Percentiles rank a stretch among this genome's conserved stretches.
Evolutionary conservation across 2,329 filamentous ascomycete genomes (phyloP).

Genomic region (Aureobasidium pullulans): DNA sequence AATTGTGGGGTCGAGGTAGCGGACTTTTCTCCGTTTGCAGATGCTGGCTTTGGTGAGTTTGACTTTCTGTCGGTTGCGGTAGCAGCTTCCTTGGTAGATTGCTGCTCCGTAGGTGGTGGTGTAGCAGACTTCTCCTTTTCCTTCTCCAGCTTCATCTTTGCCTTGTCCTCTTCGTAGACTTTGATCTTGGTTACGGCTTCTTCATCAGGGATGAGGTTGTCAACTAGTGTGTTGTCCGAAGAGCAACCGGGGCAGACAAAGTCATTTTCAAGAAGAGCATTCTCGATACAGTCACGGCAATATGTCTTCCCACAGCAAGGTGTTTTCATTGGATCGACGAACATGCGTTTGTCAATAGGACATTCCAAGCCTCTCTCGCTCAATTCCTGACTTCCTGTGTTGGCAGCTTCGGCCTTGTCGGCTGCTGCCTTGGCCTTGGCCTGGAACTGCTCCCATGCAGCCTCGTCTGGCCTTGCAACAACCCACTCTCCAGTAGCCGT

Average conservation of each 20-base stretch:
- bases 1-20: slow-evolving; percentile 11
- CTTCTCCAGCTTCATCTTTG: slow-evolving; percentile 36
- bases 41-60: slow-evolving; percentile 14
- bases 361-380: slow-evolving; percentile 86
- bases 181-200: slow-evolving; percentile 84
- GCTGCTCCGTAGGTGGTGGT: slow-evolving; percentile 31
- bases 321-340: slow-evolving; percentile 97
- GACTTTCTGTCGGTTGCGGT: slow-evolving; percentile 9
- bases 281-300: slow-evolving; percentile 99
- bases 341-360: slow-evolving; percentile 94
- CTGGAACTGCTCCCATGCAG: slow-evolving; percentile 94
- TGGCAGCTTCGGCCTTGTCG: slow-evolving; percentile 63
- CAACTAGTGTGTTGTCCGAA: slow-evolving; percentile 84
- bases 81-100: slow-evolving; percentile 7
- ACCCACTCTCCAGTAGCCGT: slow-evolving; percentile 97
- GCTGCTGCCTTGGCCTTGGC: slow-evolving; percentile 84
- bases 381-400: slow-evolving; percentile 75
- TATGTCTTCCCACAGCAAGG: slow-evolving; percentile 97
- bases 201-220: slow-evolving; percentile 77
- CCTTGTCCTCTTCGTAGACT: slow-evolving; percentile 56
- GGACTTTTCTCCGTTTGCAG: slow-evolving; percentile 16
- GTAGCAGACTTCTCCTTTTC: slow-evolving; percentile 34
- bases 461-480: slow-evolving; percentile 90
- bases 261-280: slow-evolving; percentile 96
- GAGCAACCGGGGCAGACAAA: slow-evolving; percentile 90